Evolutionary conservation across 495 filamentous ascomycete genomes (phyloP), one percentile per base, ranked within the genome.

Genomic region (Neurospora pannonica): DNA sequence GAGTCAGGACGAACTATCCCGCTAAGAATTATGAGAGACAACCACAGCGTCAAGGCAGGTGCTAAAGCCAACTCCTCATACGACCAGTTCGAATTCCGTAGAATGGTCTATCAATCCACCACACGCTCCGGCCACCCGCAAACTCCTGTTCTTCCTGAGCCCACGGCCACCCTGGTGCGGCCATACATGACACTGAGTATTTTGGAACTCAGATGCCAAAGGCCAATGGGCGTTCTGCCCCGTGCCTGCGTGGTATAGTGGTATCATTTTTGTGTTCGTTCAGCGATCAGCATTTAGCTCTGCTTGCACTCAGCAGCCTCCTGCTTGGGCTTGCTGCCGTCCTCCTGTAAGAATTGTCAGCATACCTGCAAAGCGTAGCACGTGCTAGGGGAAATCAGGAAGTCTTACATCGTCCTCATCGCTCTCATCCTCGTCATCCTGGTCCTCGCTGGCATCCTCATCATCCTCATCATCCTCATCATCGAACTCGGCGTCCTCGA

Each of bases 301-400:
- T 98, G 97, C 88, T 98, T 99, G 92, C 97, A 99, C 87, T 99
- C 97, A 75, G 96, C 94, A 75, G 97, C 92, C 86, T 99, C 97
- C 84, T 97, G 95, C 90, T 97, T 98, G 54, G 97, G 95, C 90
- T 98, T 98, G 75, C 93, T 91, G 71, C 89, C 89, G 81, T 97
- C 97, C 84, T 97, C 94, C 97, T 99, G 77, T 34, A 3, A 9
- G 21, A 28, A 43, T 9, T 40, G 38, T 78, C 75, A 77, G 75
- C 39, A 46, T 37, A 21, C 54, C 4, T 74, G 11, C 54, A 15
- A 38, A 71, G 70, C 3, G 71, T 71, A 70, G 71, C 71, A 38
- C 70, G 21, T 38, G 34, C 34, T 70, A 36, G 43, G 70, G 37
- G 21, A 54, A 28, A 15, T 7, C 48, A 70, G 67, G 67, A 70